Evolutionary conservation across 2,329 filamentous ascomycete species (phyloP), one percentile per base, ranked within the genome.

Genomic region (Aspergillus alliaceus): DNA sequence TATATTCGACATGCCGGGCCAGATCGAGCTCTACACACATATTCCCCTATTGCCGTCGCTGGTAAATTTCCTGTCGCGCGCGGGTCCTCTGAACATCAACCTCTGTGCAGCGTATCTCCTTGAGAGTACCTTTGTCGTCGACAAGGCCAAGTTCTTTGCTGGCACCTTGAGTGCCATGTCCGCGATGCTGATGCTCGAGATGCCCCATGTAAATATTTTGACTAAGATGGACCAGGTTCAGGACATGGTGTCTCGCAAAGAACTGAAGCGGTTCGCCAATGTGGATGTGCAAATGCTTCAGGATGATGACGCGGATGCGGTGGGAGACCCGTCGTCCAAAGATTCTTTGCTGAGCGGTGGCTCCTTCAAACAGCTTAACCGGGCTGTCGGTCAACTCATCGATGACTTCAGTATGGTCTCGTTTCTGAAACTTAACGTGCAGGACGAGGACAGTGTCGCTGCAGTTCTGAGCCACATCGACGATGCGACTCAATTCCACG

Each of bases 321-420:
- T 77, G 54, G 77, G 77, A 34, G 86, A 93, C 62, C 84, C 89
- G 1, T 80, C 84, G 56, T 85, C 88, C 59, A 84, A 84, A 67
- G 83, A 86, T 59, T 86, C 86, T 51, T 72, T 96, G 58, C 90
- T 96, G 89, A 88, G 84, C 51, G 93, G 93, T 3, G 82, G 85
- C 1, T 90, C 90, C 18, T 98, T 96, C 75, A 85, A 90, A 59
- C 84, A 86, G 66, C 79, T 98, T 64, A 97, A 97, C 72, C 85
- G 86, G 59, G 93, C 93, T 0, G 93, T 99, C 5, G 95, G 90
- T 1, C 86, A 90, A 53, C 79, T 99, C 63, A 96, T 99, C 64
- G 95, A 98, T 74, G 95, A 91, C 75, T 99, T 97, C 77, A 96
- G 92, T 78, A 96, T 99, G 91, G 91, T 99, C 12, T 96, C 90